phyloP scores from a whole-genome alignment of 306 rosid genomes.

The Cicer chorassanicum region DNA sequence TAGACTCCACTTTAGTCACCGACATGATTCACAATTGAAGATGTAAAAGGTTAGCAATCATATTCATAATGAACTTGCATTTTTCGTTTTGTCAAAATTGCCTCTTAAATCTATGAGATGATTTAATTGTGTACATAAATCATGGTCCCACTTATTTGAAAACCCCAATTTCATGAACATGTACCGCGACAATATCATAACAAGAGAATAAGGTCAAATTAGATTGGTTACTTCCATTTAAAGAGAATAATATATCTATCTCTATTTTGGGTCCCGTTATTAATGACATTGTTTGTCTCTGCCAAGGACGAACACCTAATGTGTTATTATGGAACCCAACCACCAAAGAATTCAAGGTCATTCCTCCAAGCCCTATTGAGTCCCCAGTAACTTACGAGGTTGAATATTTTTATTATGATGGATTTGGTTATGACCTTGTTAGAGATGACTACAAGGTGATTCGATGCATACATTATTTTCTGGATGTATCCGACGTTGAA shows the following conservation, averaged over 20 bases:
- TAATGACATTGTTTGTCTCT: background rate
- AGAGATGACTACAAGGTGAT: background rate
- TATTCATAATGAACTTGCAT: background rate
- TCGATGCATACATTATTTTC: background rate
- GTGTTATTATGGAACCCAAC: background rate
- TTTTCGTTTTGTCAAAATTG: background rate
- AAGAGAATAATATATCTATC: too few species aligned
- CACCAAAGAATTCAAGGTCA: background rate
- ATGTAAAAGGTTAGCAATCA: background rate
- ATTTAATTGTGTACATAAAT: background rate
- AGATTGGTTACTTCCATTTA: background rate
- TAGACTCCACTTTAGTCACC: too few species aligned
- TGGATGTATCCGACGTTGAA: too few species aligned
- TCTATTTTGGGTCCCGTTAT: background rate
- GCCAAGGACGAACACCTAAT: background rate
- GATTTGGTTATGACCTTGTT: constrained; percentile 5
- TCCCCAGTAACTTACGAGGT: background rate
- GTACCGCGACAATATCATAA: background rate
- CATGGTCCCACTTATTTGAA: background rate
- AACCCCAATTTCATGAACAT: background rate
- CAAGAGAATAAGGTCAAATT: background rate
- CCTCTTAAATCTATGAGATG: background rate
- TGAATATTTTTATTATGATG: background rate
- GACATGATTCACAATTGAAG: background rate
- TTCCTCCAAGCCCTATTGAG: background rate